phyloP scores from a whole-genome alignment of 164 flowering plant genomes.

The Sextonia rubra region DNA sequence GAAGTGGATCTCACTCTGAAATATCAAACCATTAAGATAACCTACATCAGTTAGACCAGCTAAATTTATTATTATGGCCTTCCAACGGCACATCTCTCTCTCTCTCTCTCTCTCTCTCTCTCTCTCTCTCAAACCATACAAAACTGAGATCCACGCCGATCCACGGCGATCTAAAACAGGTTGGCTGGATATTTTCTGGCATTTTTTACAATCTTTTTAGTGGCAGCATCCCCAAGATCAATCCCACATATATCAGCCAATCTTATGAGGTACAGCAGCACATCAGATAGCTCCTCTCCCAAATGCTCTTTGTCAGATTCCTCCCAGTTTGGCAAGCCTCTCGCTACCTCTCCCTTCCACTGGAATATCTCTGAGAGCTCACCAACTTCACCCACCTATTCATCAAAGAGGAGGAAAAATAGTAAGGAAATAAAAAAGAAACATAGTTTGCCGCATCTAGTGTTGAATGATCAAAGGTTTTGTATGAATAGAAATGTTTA shows the following conservation, averaged over 20 bases:
- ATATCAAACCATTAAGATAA: too few relatives aligned
- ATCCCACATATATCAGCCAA: constrained; percentile 58
- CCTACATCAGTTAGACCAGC: too few relatives aligned
- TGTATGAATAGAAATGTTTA: too few relatives aligned
- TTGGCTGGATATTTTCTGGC: constrained; percentile 42
- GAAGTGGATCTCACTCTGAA: too few relatives aligned
- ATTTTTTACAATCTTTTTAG: constrained; percentile 45
- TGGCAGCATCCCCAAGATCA: constrained; percentile 51
- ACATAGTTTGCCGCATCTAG: background rate
- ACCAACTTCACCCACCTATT: constrained; percentile 60
- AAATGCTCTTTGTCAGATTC: constrained; percentile 58
- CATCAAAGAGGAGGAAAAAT: constrained; percentile 4
- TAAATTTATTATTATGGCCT: too few relatives aligned
- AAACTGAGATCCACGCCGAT: background rate
- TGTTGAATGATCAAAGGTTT: too few relatives aligned
- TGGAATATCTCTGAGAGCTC: constrained; percentile 68
- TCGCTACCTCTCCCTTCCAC: constrained; percentile 64
- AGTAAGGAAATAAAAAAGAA: background rate
- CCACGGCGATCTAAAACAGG: background rate
- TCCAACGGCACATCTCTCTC: background rate
- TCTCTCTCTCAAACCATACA: background rate
- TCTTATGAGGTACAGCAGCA: constrained; percentile 48
- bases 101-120: background rate
- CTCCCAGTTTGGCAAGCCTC: constrained; percentile 54
- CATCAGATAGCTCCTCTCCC: constrained; percentile 64